Evolutionary conservation across 2,329 filamentous ascomycete genomes (phyloP).

Genomic region (Paraconiothyrium sp.): DNA sequence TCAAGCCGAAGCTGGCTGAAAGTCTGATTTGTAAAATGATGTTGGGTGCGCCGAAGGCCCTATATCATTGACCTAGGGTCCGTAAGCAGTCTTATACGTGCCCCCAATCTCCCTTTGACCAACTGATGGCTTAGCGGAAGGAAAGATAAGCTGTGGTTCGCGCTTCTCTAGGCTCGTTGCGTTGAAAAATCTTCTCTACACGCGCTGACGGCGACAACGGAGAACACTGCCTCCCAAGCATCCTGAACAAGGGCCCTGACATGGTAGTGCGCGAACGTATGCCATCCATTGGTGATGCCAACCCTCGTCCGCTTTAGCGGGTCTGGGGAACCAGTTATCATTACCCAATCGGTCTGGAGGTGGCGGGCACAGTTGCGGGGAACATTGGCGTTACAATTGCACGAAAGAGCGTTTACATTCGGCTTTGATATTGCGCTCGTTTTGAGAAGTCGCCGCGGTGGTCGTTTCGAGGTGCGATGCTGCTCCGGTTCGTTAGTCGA

Average conservation of each 20-base stretch:
- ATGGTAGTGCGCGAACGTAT: not conserved
- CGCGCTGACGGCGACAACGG: not conserved
- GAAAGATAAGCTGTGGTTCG: not conserved
- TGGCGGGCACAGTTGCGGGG: conserved; percentile 3
- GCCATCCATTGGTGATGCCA: not conserved
- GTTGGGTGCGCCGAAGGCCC: not conserved
- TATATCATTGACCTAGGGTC: not conserved
- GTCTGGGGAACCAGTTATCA: conserved; percentile 37
- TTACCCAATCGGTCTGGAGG: conserved; percentile 20
- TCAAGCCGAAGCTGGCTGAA: not conserved
- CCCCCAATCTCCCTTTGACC: not conserved
- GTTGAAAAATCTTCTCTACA: conserved; percentile 12
- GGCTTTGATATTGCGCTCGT: conserved; percentile 1
- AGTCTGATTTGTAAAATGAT: not conserved
- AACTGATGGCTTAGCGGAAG: not conserved
- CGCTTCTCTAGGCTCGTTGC: not conserved
- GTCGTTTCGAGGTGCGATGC: not conserved
- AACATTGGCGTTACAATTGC: not conserved
- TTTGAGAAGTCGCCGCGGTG: not conserved
- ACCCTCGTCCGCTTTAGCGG: conserved; percentile 1
- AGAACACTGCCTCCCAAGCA: not conserved
- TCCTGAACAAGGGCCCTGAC: not conserved
- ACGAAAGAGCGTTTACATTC: not conserved
- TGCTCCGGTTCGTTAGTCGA: not conserved
- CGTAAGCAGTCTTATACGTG: not conserved